Conservation (phyloP, 108 stramenopile species). For the Fragilaria crotonensis region DNA sequence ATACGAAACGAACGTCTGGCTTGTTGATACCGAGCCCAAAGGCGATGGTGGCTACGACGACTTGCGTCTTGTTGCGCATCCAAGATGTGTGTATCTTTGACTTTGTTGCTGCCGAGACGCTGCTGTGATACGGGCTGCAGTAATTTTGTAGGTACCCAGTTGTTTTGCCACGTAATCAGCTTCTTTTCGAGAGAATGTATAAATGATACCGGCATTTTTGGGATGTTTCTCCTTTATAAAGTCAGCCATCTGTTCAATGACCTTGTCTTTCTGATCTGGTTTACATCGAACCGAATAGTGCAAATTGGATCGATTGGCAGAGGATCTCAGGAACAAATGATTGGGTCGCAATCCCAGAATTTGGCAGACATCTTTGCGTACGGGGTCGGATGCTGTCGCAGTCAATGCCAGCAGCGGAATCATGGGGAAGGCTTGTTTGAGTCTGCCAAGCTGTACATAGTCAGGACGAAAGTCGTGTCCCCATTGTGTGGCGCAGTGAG, state of each 20-base stretch:
- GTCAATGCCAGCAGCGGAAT: slow-evolving; percentile 74
- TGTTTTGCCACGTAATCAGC: slow-evolving; percentile 69
- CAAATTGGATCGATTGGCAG: slow-evolving; percentile 90
- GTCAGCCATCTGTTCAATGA: slow-evolving; percentile 60
- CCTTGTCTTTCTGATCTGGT: slow-evolving; percentile 47
- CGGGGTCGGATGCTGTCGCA: slow-evolving; percentile 83
- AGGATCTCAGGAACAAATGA: slow-evolving; percentile 65
- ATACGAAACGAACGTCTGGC: slow-evolving; percentile 70
- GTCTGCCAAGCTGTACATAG: slow-evolving; percentile 86
- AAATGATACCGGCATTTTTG: slow-evolving; percentile 81
- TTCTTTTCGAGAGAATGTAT: slow-evolving; percentile 85
- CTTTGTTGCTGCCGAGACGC: slow-evolving; percentile 32
- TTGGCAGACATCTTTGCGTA: slow-evolving; percentile 75
- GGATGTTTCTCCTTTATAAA: slow-evolving; percentile 52
- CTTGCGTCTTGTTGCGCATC: slow-evolving; percentile 85
- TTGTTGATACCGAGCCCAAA: slow-evolving; percentile 98
- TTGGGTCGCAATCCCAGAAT: slow-evolving; percentile 60
- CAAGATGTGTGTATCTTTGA: slow-evolving; percentile 64
- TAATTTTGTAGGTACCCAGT: slow-evolving; percentile 67
- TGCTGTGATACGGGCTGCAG: slow-evolving; percentile 75
- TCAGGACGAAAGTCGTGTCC: slow-evolving; percentile 93
- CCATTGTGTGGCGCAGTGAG: slow-evolving; percentile 62
- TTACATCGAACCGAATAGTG: slow-evolving; percentile 67
- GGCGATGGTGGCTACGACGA: slow-evolving; percentile 92
- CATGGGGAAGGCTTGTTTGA: slow-evolving; percentile 70